Percentiles rank a stretch among this genome's conserved stretches.
Conservation (phyloP, 257 asterid species). For the Marsdenia floribunda region DNA sequence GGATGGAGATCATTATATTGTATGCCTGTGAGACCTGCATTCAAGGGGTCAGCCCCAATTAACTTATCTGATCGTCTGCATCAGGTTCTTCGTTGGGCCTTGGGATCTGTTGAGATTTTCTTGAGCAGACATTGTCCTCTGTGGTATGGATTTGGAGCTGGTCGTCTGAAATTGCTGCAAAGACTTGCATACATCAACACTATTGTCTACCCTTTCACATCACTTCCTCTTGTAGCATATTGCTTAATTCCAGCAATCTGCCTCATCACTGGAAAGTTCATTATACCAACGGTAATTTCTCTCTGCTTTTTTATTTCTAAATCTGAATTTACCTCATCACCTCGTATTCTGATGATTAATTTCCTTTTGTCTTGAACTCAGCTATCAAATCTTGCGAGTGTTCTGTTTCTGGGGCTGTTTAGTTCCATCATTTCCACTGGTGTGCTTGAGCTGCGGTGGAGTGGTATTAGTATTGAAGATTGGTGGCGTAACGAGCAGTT, state of each 20-base stretch:
- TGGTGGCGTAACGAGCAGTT: constrained; percentile 97
- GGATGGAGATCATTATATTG: constrained; percentile 98
- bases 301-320: not conserved
- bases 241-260: constrained; percentile 82
- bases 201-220: constrained; percentile 92
- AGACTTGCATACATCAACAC: constrained; percentile 91
- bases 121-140: constrained; percentile 90
- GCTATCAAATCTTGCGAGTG: constrained; percentile 91
- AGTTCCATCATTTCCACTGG: constrained; percentile 73
- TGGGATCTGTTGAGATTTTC: constrained; percentile 94
- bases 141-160: constrained; percentile 95
- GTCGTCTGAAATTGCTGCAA: constrained; percentile 87
- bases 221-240: constrained; percentile 87
- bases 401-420: constrained; percentile 78
- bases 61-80: constrained; percentile 95
- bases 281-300: constrained; percentile 84
- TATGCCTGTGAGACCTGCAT: constrained; percentile 94
- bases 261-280: constrained; percentile 89
- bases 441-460: constrained; percentile 91
- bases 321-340: not conserved
- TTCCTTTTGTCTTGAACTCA: constrained; percentile 19
- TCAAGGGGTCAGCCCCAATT: constrained; percentile 97
- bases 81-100: constrained; percentile 95
- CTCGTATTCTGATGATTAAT: not conserved
- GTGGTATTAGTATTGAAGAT: constrained; percentile 92